phyloP scores from a whole-genome alignment of 108 stramenopile genomes.

The Hondaea fermentalgiana region DNA sequence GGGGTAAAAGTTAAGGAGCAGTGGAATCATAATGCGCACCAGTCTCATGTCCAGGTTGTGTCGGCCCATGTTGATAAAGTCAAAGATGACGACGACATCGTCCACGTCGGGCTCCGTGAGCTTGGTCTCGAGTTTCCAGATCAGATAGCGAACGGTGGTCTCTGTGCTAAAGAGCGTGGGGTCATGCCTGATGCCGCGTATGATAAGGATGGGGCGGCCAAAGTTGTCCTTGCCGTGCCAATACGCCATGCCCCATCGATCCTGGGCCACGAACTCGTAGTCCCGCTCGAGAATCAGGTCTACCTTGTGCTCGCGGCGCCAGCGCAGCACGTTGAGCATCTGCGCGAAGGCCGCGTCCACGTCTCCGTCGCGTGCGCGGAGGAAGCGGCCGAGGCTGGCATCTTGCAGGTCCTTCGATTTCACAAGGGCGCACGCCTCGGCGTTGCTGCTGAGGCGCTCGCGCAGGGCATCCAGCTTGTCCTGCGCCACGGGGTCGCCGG shows the following conservation, averaged over 20 bases:
- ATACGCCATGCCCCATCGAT: constrained; percentile 10
- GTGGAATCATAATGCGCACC: neutral
- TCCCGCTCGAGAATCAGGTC: neutral
- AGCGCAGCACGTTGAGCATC: neutral
- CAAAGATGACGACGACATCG: neutral
- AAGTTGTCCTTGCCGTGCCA: neutral
- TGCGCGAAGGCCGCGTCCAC: constrained; percentile 4
- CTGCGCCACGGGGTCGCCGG: too few species aligned
- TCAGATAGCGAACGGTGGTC: neutral
- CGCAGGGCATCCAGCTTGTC: neutral
- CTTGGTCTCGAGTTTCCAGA: constrained; percentile 8
- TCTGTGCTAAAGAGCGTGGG: neutral
- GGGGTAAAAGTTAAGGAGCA: constrained; percentile 15
- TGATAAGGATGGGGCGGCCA: neutral
- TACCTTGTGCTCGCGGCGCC: neutral
- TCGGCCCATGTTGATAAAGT: neutral
- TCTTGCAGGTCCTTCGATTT: neutral
- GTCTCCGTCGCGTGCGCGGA: neutral
- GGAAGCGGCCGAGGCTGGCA: neutral
- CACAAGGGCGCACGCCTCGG: neutral
- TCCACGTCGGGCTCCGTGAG: neutral
- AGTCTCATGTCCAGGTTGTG: neutral
- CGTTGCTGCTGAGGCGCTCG: neutral
- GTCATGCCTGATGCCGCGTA: neutral
- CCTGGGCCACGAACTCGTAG: constrained; percentile 7